Evolutionary conservation across 495 filamentous ascomycete genomes (phyloP).

Genomic region (Penicillium antarcticum): DNA sequence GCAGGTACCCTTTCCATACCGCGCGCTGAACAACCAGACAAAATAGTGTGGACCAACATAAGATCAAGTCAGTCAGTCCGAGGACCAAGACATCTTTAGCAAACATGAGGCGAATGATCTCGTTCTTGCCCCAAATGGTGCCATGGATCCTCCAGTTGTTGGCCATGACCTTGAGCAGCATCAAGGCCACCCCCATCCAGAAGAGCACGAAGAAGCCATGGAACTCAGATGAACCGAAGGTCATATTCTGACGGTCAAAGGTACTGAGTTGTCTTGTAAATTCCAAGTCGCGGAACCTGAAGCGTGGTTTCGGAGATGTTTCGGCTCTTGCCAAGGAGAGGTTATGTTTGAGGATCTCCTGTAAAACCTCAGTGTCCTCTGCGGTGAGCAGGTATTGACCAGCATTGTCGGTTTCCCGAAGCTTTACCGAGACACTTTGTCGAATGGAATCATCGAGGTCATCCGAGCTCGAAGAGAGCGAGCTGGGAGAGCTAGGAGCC

Average conservation of each 20-base stretch:
- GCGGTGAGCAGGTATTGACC: constrained; percentile 52
- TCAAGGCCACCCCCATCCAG: constrained; percentile 62
- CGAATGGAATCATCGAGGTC: background rate
- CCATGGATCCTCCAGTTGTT: constrained; percentile 63
- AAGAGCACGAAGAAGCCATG: constrained; percentile 77
- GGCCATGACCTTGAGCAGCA: constrained; percentile 59
- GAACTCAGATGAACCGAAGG: constrained; percentile 55
- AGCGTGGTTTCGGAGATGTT: constrained; percentile 34
- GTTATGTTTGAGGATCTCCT: constrained; percentile 13
- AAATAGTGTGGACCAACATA: constrained; percentile 57
- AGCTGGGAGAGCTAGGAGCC: too few species aligned
- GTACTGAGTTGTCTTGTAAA: constrained; percentile 67
- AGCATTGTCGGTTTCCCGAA: constrained; percentile 43
- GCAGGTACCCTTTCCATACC: constrained; percentile 49
- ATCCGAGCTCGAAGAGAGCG: background rate
- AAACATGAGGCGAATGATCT: constrained; percentile 68
- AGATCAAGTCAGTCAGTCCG: constrained; percentile 60
- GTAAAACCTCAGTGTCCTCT: constrained; percentile 54
- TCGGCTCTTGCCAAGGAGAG: constrained; percentile 41
- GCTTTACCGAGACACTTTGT: constrained; percentile 39
- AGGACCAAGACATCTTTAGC: constrained; percentile 61
- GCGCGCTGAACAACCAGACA: constrained; percentile 58
- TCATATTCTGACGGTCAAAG: constrained; percentile 66
- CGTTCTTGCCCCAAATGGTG: constrained; percentile 59
- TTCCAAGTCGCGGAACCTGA: constrained; percentile 60